Conservation (phyloP, 2,329 filamentous ascomycete genomes). For the Scedosporium dehoogii region DNA sequence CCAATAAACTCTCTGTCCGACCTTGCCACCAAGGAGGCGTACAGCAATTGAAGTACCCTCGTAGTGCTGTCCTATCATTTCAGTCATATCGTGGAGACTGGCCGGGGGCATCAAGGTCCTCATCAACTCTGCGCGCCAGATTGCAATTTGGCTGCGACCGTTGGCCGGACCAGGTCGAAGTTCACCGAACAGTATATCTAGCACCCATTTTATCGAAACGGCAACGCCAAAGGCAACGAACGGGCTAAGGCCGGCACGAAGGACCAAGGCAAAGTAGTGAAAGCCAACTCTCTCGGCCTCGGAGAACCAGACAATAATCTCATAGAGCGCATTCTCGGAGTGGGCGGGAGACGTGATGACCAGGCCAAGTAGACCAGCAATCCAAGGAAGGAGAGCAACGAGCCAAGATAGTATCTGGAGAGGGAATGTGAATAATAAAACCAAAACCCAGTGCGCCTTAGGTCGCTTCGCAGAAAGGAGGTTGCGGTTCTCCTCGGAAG, state of each 20-base stretch:
- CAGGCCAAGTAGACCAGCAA: conserved; percentile 32
- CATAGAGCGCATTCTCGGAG: conserved; percentile 24
- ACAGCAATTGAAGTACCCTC: conserved; percentile 41
- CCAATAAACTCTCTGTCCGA: conserved; percentile 46
- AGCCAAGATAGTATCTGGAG: conserved; percentile 28
- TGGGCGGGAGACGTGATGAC: conserved; percentile 26
- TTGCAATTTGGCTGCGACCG: conserved; percentile 24
- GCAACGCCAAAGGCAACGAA: conserved; percentile 33
- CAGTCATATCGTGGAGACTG: conserved; percentile 35
- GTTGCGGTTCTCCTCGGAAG: conserved; percentile 35
- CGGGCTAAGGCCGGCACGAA: conserved; percentile 29
- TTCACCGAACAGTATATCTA: conserved; percentile 30
- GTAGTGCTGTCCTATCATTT: conserved; percentile 44
- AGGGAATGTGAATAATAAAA: conserved; percentile 30
- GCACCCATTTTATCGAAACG: conserved; percentile 26
- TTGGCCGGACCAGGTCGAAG: conserved; percentile 21
- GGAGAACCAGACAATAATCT: conserved; percentile 39
- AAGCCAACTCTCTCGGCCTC: conserved; percentile 33
- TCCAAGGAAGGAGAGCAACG: conserved; percentile 34
- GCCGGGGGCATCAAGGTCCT: conserved; percentile 31
- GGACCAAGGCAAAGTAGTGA: conserved; percentile 37
- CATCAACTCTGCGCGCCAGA: conserved; percentile 34
- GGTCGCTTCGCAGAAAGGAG: conserved; percentile 26
- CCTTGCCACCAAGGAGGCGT: conserved; percentile 38
- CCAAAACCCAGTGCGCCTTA: conserved; percentile 33